Evolutionary conservation across 768 basidiomycete genomes (phyloP), one percentile per base, ranked within the genome.

Genomic region (Hericium coralloides): DNA sequence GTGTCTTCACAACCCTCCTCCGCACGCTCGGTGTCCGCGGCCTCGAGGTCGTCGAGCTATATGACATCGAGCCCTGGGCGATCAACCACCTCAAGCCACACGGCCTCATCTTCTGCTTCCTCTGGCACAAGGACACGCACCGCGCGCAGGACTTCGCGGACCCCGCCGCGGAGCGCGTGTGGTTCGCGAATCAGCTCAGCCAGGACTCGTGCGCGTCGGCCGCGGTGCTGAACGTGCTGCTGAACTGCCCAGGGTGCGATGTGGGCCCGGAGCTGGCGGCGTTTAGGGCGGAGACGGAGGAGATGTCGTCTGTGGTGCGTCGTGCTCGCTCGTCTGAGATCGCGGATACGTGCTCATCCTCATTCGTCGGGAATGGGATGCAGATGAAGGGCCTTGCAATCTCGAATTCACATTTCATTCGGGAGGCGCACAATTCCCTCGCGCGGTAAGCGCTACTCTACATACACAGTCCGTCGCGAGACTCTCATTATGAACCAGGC

Each of bases 171-270:
- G 77, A 79, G 57, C 72, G 68, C 25, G 76, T 85, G 9, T 86
- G 83, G 83, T 86, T 84, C 60, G 83, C 83, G 10, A 82, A 85
- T 66, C 84, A 86, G 66, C 74, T 86, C 23, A 81, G 77, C 67
- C 77, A 81, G 61, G 82, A 85, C 62, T 81, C 83, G 4, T 85
- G 84, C 64, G 82, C 82, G 7, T 81, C 82, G 0, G 79, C 78
- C 61, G 83, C 83, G 0, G 73, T 85, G 10, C 69, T 85, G 6
- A 85, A 84, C 60, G 78, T 84, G 17, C 62, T 81, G 8, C 64
- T 84, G 31, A 85, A 85, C 64, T 79, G 80, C 55, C 77, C 78
- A 0, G 68, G 71, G 25, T 66, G 84, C 18, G 72, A 80, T 15
- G 61, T 85, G 50, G 81, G 81, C 0, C 66, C 69, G 0, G 70